Conservation (phyloP, 805 yeast genomes). For the Starmerella kuoi region DNA sequence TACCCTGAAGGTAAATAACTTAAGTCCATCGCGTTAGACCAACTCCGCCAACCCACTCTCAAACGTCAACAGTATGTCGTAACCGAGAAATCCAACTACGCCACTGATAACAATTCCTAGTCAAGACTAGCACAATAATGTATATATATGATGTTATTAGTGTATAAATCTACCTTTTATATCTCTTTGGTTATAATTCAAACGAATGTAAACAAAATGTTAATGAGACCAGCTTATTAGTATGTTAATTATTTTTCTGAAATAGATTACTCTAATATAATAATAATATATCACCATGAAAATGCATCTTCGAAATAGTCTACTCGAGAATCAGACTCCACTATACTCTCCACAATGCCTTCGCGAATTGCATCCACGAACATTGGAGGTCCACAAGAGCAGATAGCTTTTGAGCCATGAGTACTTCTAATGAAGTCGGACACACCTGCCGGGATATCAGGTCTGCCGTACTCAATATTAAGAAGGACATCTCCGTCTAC, state of each 20-base stretch:
- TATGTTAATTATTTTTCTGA: no score
- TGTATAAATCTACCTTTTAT: no score
- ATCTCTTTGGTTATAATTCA: no score
- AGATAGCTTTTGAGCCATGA: constrained; percentile 36
- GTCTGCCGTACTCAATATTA: constrained; percentile 20
- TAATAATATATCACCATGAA: constrained; percentile 29
- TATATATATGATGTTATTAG: no score
- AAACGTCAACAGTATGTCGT: constrained; percentile 7
- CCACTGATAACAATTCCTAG: constrained; percentile 3
- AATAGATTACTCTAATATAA: no score
- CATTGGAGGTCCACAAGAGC: constrained; percentile 48
- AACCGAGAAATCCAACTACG: not conserved
- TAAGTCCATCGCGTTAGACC: constrained; percentile 26
- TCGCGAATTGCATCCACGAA: constrained; percentile 47
- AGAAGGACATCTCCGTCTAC: constrained; percentile 6
- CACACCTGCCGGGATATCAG: constrained; percentile 15
- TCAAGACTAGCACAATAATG: no score
- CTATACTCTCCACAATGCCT: constrained; percentile 25
- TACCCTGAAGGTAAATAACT: constrained; percentile 10
- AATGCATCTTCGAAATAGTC: constrained; percentile 31
- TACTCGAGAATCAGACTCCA: constrained; percentile 22
- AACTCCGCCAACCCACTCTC: constrained; percentile 22
- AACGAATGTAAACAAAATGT: no score
- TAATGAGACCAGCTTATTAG: no score
- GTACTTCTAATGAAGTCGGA: constrained; percentile 17